Evolutionary conservation across 805 yeast species (phyloP), one percentile per base, ranked within the genome.

Genomic region (Spathaspora girioi): DNA sequence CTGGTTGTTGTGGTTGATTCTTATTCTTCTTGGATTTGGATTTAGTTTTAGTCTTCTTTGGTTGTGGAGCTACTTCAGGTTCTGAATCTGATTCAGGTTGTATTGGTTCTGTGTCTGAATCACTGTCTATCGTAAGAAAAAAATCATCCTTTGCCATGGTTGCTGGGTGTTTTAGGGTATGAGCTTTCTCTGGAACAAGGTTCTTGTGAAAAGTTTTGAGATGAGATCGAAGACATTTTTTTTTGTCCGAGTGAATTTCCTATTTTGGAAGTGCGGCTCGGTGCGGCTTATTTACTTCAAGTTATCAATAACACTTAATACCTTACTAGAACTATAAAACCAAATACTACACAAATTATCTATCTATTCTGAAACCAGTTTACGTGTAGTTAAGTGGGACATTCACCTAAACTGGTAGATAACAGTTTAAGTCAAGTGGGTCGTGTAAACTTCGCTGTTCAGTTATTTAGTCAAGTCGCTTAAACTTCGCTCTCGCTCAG

Each of bases 81-180:
- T 35, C 40, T 3, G 40, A 35, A 19, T 17, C 20, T 10, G 67
- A 68, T 54, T 80, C 84, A 55, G 78, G 64, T n/a, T 20, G 45
- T 18, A 42, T 20, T 17, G 20, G 53, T 32, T 78, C 78, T 11
- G 44, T 54, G 49, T 85, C 92, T 12, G 84, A 84, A 60, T 87
- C 96, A 59, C 88, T 82, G 58, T 87, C 93, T 50, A 89, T 87
- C 0, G 96, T 89, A 53, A 83, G 79, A 29, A 88, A 81, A 60
- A 87, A 84, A 58, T 85, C 92, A 14, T 62, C 65, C 35, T 63
- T 59, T 5, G 42, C 40, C 50, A 49, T 50, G 18, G 29, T 50
- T 12, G 15, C 41, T 35, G 4, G 10, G 14, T 35, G 8, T 35
- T 35, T 14, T 14, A 35, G 11, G 4, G 40, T 35, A 35, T 9